phyloP scores from a whole-genome alignment of 2,329 filamentous ascomycete genomes.

The Calonectria pteridis region DNA sequence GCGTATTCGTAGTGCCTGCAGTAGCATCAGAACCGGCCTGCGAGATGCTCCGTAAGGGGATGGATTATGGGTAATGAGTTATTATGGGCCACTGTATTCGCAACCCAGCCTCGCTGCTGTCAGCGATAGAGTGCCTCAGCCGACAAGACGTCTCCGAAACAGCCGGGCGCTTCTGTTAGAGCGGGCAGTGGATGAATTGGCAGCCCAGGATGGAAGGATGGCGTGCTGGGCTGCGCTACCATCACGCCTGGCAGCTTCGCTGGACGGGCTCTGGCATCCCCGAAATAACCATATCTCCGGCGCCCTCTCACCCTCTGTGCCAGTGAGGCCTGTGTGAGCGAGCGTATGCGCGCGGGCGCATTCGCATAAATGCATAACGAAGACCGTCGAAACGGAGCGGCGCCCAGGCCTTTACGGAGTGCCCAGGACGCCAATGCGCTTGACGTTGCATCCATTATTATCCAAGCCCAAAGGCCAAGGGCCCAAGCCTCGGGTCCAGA shows the following conservation, averaged over 20 bases:
- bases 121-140: slow-evolving; percentile 28
- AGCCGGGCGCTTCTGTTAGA: slow-evolving; percentile 33
- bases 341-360: not conserved
- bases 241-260: not conserved
- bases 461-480: slow-evolving; percentile 17
- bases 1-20: slow-evolving; percentile 15
- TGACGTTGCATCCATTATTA: slow-evolving; percentile 38
- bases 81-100: slow-evolving; percentile 1
- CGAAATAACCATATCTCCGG: slow-evolving; percentile 4
- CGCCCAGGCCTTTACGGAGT: slow-evolving; percentile 24
- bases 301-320: no score
- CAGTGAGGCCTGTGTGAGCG: no score
- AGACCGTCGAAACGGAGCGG: slow-evolving; percentile 26
- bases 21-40: not conserved
- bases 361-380: slow-evolving; percentile 22
- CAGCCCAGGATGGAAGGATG: not conserved
- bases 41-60: slow-evolving; percentile 3
- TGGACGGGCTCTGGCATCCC: not conserved
- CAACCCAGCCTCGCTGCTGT: slow-evolving; percentile 24
- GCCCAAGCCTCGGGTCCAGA: slow-evolving; percentile 6
- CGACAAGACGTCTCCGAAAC: slow-evolving; percentile 39
- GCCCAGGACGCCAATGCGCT: slow-evolving; percentile 14
- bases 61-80: not conserved
- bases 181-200: slow-evolving; percentile 11
- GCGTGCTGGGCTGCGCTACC: not conserved